Evolutionary conservation across 1,284 basidiomycete genomes (phyloP).

Genomic region (Boletus hoseneyae): DNA sequence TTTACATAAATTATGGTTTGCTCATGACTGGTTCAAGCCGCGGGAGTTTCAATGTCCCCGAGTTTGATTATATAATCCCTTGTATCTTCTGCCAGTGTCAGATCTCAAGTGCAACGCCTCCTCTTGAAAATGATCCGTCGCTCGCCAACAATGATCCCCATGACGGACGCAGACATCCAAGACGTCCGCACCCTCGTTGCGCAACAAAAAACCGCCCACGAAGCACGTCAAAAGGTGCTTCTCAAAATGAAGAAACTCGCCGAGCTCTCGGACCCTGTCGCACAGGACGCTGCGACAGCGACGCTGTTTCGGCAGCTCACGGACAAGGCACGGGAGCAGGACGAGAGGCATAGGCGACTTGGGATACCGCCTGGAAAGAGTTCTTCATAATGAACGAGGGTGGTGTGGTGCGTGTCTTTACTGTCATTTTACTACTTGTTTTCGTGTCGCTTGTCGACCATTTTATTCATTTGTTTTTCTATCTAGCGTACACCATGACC

Average conservation of each 20-base stretch:
- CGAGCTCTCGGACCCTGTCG: constrained; percentile 38
- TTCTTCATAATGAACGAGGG: constrained; percentile 7
- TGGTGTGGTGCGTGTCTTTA: neutral
- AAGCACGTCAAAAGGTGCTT: constrained; percentile 39
- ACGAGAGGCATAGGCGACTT: constrained; percentile 38
- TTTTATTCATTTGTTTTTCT: no score
- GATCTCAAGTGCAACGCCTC: no score
- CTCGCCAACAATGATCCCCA: constrained; percentile 66
- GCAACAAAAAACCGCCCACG: constrained; percentile 48
- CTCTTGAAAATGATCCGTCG: constrained; percentile 61
- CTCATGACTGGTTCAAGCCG: no score
- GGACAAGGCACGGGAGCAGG: constrained; percentile 29
- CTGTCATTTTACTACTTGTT: neutral
- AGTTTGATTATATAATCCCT: no score
- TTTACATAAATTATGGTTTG: no score
- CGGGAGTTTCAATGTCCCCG: no score
- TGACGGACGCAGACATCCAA: constrained; percentile 72
- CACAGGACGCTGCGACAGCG: constrained; percentile 31
- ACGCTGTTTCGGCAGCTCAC: constrained; percentile 41
- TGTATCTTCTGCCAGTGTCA: no score
- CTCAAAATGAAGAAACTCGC: constrained; percentile 43
- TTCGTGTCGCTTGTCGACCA: neutral
- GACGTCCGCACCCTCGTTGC: constrained; percentile 62
- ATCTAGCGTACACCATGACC: no score
- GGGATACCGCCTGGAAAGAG: constrained; percentile 39